Evolutionary conservation across 768 basidiomycete species (phyloP).

Genomic region (Boletus pseudopeckii): DNA sequence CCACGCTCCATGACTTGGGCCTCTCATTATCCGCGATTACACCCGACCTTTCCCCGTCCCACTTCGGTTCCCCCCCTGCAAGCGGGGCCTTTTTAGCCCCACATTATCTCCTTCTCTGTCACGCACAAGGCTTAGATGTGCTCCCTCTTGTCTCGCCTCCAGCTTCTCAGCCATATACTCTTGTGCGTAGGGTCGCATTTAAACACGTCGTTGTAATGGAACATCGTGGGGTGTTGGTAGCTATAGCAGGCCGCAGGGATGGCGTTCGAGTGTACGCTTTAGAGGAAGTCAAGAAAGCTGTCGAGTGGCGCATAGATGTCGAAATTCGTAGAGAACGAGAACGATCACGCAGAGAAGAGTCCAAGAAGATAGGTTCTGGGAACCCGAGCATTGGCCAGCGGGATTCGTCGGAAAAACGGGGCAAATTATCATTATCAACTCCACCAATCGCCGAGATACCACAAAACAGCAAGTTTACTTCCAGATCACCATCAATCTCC

Average conservation of each 20-base stretch:
- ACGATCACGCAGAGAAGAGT: constrained; percentile 61
- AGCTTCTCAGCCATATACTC: constrained; percentile 70
- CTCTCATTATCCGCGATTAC: constrained; percentile 68
- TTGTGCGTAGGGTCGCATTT: constrained; percentile 78
- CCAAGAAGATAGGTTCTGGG: constrained; percentile 48
- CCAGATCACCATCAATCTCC: constrained; percentile 22
- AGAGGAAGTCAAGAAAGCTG: constrained; percentile 80
- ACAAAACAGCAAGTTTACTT: constrained; percentile 18
- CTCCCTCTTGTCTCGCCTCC: constrained; percentile 77
- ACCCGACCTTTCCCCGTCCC: constrained; percentile 64
- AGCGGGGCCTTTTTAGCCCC: constrained; percentile 80
- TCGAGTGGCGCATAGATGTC: constrained; percentile 84
- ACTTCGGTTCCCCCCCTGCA: constrained; percentile 71
- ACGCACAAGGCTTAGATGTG: constrained; percentile 82
- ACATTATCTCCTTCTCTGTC: constrained; percentile 79
- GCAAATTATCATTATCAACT: constrained; percentile 49
- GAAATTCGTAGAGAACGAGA: constrained; percentile 76
- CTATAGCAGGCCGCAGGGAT: constrained; percentile 82
- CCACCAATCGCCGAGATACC: constrained; percentile 38
- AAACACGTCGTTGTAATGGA: constrained; percentile 92
- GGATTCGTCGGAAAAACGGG: constrained; percentile 44
- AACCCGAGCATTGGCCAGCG: constrained; percentile 36
- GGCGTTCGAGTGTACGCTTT: constrained; percentile 87
- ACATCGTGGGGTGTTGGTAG: constrained; percentile 85
- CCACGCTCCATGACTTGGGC: constrained; percentile 72